These are phyloP conservation scores for Yamadazyma friedrichii DNA, from an alignment of 1,139 yeast genomes.

Conservation along the genomic window DNA sequence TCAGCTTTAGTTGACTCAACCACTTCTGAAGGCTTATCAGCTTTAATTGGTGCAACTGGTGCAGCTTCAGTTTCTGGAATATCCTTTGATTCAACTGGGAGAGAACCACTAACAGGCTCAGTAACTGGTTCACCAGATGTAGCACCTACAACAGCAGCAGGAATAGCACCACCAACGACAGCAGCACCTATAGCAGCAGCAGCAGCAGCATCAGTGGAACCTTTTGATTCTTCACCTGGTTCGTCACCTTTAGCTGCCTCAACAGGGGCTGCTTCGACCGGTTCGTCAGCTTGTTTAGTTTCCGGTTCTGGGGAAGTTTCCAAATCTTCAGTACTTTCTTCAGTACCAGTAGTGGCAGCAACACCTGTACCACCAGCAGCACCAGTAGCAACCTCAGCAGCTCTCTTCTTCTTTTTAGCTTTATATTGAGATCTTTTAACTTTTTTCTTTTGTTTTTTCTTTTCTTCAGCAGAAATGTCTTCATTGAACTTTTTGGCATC, in stretches of 20 bases:
- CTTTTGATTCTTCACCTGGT: slow-evolving; percentile 4
- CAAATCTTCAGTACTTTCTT: slow-evolving; percentile 18
- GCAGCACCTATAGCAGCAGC: slow-evolving; percentile 4
- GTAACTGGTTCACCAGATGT: slow-evolving; percentile 2
- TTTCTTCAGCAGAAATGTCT: slow-evolving; percentile 38
- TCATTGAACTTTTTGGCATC: slow-evolving; percentile 50
- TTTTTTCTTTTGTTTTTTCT: slow-evolving; percentile 47
- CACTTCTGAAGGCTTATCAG: slow-evolving; percentile 3
- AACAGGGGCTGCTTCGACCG: slow-evolving; percentile 6
- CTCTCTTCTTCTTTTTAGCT: slow-evolving; percentile 43
- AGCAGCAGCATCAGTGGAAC: not conserved
- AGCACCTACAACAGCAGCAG: slow-evolving; percentile 2
- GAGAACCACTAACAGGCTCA: slow-evolving; percentile 7
- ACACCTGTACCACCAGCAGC: slow-evolving; percentile 17
- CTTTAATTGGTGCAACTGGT: slow-evolving; percentile 1
- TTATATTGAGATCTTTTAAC: slow-evolving; percentile 48
- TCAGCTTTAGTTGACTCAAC: too few species aligned
- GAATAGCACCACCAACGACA: slow-evolving; percentile 1
- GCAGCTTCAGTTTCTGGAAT: slow-evolving; percentile 7
- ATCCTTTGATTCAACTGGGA: too few species aligned
- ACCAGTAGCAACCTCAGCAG: slow-evolving; percentile 36
- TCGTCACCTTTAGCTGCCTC: slow-evolving; percentile 1
- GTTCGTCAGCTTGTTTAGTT: slow-evolving; percentile 9
- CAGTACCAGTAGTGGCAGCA: slow-evolving; percentile 13
- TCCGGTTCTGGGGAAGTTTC: slow-evolving; percentile 19